Evolutionary conservation across 108 stramenopile species (phyloP).

Genomic region (Nitzschia sp.): DNA sequence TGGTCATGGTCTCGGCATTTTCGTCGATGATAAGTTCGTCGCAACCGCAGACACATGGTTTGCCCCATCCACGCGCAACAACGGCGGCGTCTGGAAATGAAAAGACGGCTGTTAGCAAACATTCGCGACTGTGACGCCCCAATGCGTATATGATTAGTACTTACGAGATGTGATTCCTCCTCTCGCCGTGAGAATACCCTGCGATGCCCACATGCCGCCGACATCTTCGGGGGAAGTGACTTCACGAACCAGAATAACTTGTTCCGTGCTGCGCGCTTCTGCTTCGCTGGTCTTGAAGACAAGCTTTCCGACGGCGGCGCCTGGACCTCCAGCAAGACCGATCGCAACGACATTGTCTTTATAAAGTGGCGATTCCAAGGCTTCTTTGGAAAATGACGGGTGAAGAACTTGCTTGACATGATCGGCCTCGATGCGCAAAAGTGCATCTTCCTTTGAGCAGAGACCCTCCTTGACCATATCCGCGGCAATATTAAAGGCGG

Average conservation of each 20-base stretch:
- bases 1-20: constrained; percentile 53
- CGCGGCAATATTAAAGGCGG: constrained; percentile 82
- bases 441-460: constrained; percentile 68
- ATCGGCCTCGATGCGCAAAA: constrained; percentile 77
- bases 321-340: constrained; percentile 82
- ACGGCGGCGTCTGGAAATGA: constrained; percentile 67
- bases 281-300: constrained; percentile 81
- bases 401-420: constrained; percentile 86
- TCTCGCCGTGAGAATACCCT: constrained; percentile 79
- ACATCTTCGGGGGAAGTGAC: constrained; percentile 80
- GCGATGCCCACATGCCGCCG: constrained; percentile 86
- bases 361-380: constrained; percentile 55
- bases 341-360: constrained; percentile 72
- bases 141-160: too few relatives aligned
- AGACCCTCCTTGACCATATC: constrained; percentile 84
- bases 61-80: constrained; percentile 90
- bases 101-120: too few relatives aligned
- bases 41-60: constrained; percentile 88
- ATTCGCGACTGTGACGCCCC: too few relatives aligned
- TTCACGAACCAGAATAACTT: constrained; percentile 81
- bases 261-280: constrained; percentile 59
- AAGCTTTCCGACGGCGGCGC: constrained; percentile 84
- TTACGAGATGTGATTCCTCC: constrained; percentile 82
- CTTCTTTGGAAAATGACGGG: constrained; percentile 67
- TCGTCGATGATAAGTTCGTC: constrained; percentile 67